Conservation (phyloP, 495 filamentous ascomycete species). For the Physcia stellaris region DNA sequence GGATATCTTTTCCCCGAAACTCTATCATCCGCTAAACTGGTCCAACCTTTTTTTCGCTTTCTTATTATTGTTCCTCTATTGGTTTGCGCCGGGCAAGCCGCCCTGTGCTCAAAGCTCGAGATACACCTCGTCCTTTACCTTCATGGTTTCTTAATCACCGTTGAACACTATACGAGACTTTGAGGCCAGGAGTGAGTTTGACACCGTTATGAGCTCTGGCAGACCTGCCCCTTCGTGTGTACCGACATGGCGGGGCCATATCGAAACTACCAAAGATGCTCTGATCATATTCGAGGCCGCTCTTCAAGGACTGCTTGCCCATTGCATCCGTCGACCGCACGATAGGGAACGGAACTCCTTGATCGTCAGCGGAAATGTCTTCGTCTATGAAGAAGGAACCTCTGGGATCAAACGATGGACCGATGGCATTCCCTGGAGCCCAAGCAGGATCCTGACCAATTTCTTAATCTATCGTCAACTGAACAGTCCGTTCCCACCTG, state of each 20-base stretch:
- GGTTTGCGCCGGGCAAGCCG: too few relatives aligned
- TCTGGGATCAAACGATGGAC: slow-evolving; percentile 93
- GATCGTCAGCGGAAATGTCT: slow-evolving; percentile 71
- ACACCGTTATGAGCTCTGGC: too few relatives aligned
- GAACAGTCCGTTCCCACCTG: slow-evolving; percentile 66
- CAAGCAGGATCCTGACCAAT: slow-evolving; percentile 77
- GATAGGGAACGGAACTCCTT: slow-evolving; percentile 62
- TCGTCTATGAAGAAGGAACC: slow-evolving; percentile 79
- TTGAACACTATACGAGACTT: too few relatives aligned
- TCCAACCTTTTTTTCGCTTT: too few relatives aligned
- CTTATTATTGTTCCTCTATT: too few relatives aligned
- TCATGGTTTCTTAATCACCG: too few relatives aligned
- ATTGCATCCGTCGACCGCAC: slow-evolving; percentile 70
- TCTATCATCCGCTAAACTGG: too few relatives aligned
- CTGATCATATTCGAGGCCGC: slow-evolving; percentile 64
- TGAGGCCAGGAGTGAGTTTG: too few relatives aligned
- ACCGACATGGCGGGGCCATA: slow-evolving; percentile 51
- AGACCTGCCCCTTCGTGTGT: slow-evolving; percentile 16
- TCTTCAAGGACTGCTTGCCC: slow-evolving; percentile 50
- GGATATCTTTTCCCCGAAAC: too few relatives aligned
- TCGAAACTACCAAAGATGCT: slow-evolving; percentile 60
- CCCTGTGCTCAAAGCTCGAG: too few relatives aligned
- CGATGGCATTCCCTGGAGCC: slow-evolving; percentile 79
- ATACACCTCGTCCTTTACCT: too few relatives aligned
- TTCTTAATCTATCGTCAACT: slow-evolving; percentile 85